Base-by-base conservation (phyloP, 305 asterid genomes). In the Ilex paraguariensis region DNA sequence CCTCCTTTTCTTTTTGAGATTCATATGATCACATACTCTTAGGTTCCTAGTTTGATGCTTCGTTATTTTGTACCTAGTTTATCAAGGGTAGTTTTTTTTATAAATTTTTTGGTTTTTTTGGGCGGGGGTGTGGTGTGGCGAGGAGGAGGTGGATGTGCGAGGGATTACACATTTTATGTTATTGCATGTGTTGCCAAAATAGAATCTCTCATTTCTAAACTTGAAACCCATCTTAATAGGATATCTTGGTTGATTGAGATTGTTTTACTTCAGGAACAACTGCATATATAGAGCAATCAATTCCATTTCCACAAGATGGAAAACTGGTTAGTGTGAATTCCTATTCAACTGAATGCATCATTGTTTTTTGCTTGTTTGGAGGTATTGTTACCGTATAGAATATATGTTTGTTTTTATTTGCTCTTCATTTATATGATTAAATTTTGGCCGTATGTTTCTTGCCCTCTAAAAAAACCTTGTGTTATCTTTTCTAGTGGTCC, bases 241-340 rank as follows among this genome's bases (percentile, higher is more conserved):
- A 44, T 71, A 28, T 28, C 36, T 58, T 57, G 59, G 59, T 61
- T 36, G 36, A 46, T 64, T 66, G 16, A 62, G 52, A 49, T 51
- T 63, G 74, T 68, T 61, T 64, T 66, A 21, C 61, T 77, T 73
- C 93, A 94, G 99, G 99, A 81, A 90, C 99, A 66, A 80, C 85
- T 66, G 99, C 79, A 45, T 94, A 88, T 72, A 49, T 94, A 50
- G 97, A 94, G 82, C 99, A 90, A 75, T 94, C 99, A 60, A 71
- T 48, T 67, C 99, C 99, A 12, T 90, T n/a, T 75, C 99, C 99
- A 48, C 78, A 83, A 81, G 99, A 94, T 70, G 98, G 99, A 77
- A 94, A 94, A 87, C 99, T 87, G 95, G 99, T 90, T 75, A 87
- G 96, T 52, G 10, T 52, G 4, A n/a, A 14, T 17, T 52, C 56